Base-by-base conservation (phyloP, 306 rosid species). In the Rosa chinensis region DNA sequence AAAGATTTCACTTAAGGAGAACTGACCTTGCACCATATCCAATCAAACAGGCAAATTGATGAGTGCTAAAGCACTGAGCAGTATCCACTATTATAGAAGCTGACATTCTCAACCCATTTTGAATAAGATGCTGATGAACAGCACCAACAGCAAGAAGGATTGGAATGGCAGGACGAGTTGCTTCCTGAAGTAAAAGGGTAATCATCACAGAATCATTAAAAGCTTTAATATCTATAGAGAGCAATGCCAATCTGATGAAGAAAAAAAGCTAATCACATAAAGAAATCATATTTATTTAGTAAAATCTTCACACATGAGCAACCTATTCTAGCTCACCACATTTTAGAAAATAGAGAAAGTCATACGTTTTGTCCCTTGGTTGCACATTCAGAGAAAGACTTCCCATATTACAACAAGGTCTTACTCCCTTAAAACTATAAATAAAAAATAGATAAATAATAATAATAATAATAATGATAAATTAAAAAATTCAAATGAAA, bases 11-110 rank as follows among this genome's bases (percentile, higher is more conserved):
- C 62, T 16, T n/a, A 77, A 55, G 71, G 69, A 72, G 43, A 77
- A 86, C 79, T 75, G 81, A 95, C 99, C 99, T 95, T 81, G 99
- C 99, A 85, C 99, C 99, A 84, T 91, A 95, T 92, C 99, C 99
- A 82, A 95, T 88, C 87, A 95, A 90, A 83, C 98, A 95, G 79
- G 99, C 98, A 86, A 92, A 95, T 56, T 95, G 99, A 88, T 95
- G 99, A 73, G 99, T 95, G 85, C 99, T 95, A 85, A 95, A 95
- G 90, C 98, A 95, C 85, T 95, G 99, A 82, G 99, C 93, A 78
- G 99, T 92, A 68, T 95, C 98, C 14, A 92, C 99, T 72, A 95
- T 53, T 75, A 95, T 86, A 58, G 99, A 91, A 53, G 99, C 96
- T 64, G 98, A 95, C 90, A 81, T 91, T 73, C 99, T 90, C 87